Conservation (phyloP, 2,329 filamentous ascomycete genomes). For the Trichoderma endophyticum region DNA sequence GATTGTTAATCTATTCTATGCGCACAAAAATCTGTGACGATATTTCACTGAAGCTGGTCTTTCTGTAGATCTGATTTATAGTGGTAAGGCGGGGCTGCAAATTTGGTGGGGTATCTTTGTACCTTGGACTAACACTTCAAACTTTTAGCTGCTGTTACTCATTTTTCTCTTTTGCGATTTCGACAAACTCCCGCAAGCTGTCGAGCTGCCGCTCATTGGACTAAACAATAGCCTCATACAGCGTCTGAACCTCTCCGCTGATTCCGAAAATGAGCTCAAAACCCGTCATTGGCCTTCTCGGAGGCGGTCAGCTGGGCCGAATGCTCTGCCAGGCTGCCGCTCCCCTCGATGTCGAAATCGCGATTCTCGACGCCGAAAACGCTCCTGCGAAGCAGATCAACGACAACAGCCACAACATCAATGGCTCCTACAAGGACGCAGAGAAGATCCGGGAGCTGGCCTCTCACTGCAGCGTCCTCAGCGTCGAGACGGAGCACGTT, state of each 20-base stretch:
- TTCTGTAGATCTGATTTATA: not conserved
- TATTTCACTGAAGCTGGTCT: not conserved
- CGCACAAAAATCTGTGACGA: not conserved
- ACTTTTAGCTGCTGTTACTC: not conserved
- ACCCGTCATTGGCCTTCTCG: slow-evolving; percentile 51
- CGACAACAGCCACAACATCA: slow-evolving; percentile 68
- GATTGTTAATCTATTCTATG: not conserved
- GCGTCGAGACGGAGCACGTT: slow-evolving; percentile 93
- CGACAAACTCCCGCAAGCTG: not conserved
- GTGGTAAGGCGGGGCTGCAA: not conserved
- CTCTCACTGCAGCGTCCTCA: slow-evolving; percentile 71
- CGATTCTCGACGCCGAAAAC: slow-evolving; percentile 72
- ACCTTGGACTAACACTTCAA: not conserved
- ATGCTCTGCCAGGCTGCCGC: slow-evolving; percentile 90
- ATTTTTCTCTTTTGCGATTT: not conserved
- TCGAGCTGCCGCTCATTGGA: not conserved
- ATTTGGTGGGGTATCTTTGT: not conserved
- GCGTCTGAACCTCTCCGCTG: too few relatives aligned
- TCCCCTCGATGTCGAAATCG: slow-evolving; percentile 71
- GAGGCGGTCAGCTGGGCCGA: slow-evolving; percentile 75
- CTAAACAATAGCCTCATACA: not conserved
- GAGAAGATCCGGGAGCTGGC: slow-evolving; percentile 79
- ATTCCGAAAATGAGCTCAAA: not conserved
- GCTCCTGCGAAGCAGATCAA: slow-evolving; percentile 85
- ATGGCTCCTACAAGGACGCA: slow-evolving; percentile 83